Evolutionary conservation across 352 stramenopile genomes (phyloP), one percentile per base, ranked within the genome.

Genomic region (Phytophthora crassamura): DNA sequence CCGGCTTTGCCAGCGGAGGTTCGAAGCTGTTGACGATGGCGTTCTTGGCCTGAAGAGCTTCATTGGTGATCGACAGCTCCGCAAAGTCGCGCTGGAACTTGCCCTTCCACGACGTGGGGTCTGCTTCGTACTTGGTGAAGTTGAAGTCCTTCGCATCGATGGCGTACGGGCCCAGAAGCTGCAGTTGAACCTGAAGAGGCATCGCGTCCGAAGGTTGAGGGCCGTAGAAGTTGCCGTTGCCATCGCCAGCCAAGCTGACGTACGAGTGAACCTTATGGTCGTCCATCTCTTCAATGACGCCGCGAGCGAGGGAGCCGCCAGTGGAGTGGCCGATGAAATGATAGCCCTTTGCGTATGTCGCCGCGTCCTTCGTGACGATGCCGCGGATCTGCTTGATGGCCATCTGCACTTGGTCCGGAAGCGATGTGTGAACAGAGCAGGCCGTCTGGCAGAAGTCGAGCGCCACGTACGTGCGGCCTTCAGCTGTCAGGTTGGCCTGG

Each of bases 341-440:
- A 60, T 84, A 84, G 46, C 75, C 72, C 10, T 67, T 48, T 28
- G 52, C 64, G 47, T 74, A 87, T 3, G 54, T 64, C 15, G 55
- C 42, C 20, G 67, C 12, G 47, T 74, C 67, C 55, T 77, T 64
- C n/a, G 36, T 49, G n/a, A 75, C 53, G n/a, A 85, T 72, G 10
- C 50, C 55, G 6, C 61, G 69, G 64, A 89, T 75, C 69, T 85
- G 73, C 15, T 57, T 66, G 62, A 85, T 86, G 36, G 76, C 80
- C 50, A 85, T 64, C 6, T 70, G 48, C 30, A 89, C 75, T 38
- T 89, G 80, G 0, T 63, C 63, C n/a, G 64, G 59, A 9, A 89
- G 61, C 1, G 61, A 58, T 15, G 66, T 78, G 12, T 52, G 53
- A 0, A 75, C 69, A 0, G 77, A 86, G 57, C 80, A 87, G 15